A percentile compares a stretch with the other conserved stretches of the same genome.
Conservation (phyloP, 345 rosid genomes). For the Boechera divaricarpa region DNA sequence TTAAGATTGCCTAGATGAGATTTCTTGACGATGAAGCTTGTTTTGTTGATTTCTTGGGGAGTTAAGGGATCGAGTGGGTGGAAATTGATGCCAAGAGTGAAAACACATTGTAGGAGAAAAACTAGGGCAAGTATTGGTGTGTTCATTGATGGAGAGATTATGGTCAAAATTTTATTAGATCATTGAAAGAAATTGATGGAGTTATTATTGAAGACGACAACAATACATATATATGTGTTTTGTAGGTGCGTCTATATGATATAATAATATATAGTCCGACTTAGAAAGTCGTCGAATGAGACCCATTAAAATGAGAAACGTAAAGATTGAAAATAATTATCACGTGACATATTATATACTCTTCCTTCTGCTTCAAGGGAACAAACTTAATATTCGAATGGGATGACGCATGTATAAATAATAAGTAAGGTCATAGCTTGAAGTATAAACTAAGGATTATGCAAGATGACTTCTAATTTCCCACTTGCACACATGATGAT, state of each 20-base stretch:
- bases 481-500: constrained; percentile 34
- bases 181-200: constrained; percentile 20
- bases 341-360: constrained; percentile 20
- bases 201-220: constrained; percentile 31
- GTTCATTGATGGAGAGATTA: constrained; percentile 45
- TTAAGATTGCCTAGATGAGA: constrained; percentile 48
- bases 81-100: constrained; percentile 39
- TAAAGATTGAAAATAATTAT: constrained; percentile 32
- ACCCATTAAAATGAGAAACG: constrained; percentile 31
- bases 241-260: not conserved
- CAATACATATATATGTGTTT: constrained; percentile 24
- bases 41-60: constrained; percentile 62
- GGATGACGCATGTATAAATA: not conserved
- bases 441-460: constrained; percentile 39
- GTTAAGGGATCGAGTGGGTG: constrained; percentile 79
- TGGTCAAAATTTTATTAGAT: constrained; percentile 13
- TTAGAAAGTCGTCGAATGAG: constrained; percentile 9
- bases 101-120: constrained; percentile 45
- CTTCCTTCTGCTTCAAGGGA: constrained; percentile 23
- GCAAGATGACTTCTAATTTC: constrained; percentile 16
- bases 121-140: constrained; percentile 40
- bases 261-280: not conserved
- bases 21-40: constrained; percentile 50
- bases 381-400: constrained; percentile 11
- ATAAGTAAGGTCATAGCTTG: constrained; percentile 27